phyloP scores from a whole-genome alignment of 805 yeast species.

The Myxozyma udenii region DNA sequence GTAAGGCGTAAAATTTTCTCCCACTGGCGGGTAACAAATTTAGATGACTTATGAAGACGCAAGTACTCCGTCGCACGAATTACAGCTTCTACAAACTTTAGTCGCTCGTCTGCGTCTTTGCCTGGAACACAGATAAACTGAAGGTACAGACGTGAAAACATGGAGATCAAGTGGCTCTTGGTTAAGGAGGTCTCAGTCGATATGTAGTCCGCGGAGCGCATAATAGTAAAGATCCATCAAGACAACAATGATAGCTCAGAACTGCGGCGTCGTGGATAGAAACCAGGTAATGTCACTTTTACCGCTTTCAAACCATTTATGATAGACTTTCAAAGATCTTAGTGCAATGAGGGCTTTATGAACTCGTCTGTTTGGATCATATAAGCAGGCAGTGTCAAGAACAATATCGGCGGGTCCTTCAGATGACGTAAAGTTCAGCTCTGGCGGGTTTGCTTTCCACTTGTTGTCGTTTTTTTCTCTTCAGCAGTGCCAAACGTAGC shows the following conservation, averaged over 20 bases:
- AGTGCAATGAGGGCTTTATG: constrained; percentile 10
- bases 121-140: neutral
- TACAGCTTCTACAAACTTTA: constrained; percentile 7
- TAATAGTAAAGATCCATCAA: constrained; percentile 12
- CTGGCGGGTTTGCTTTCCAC: neutral
- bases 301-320: neutral
- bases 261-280: constrained; percentile 8
- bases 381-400: too few relatives aligned
- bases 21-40: constrained; percentile 8
- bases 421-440: too few relatives aligned
- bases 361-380: constrained; percentile 1
- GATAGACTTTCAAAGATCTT: constrained; percentile 11
- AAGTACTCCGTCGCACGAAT: constrained; percentile 8
- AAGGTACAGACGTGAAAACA: too few relatives aligned
- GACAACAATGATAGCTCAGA: constrained; percentile 20
- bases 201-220: constrained; percentile 4
- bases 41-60: neutral
- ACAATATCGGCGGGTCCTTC: too few relatives aligned
- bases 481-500: neutral
- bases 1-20: constrained; percentile 3
- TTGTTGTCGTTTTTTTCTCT: neutral
- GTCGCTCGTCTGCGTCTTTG: constrained; percentile 11
- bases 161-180: too few relatives aligned
- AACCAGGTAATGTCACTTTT: constrained; percentile 9
- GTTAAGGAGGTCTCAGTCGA: neutral